Base-by-base conservation (phyloP, 2,329 filamentous ascomycete genomes). In the Capronia coronata region DNA sequence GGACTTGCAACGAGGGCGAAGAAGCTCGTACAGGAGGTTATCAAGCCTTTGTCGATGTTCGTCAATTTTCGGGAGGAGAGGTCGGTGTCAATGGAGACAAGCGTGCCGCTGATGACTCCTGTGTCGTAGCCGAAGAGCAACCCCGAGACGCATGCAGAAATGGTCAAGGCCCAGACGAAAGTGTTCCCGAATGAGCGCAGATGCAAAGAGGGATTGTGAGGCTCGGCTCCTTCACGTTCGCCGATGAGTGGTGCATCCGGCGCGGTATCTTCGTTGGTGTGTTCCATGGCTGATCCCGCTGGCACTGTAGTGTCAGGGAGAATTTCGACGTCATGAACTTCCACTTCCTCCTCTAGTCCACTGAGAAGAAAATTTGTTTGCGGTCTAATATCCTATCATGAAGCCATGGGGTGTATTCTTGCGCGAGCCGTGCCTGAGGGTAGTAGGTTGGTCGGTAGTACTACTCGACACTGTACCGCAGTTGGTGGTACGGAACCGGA, bases 41-140 rank as follows among this genome's bases (percentile, higher is more conserved):
- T 77, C 2, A 80, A 64, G 49, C 72, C 74, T 59, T 82, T 79
- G 61, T 82, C 77, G 13, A 78, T 64, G 1, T 75, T 80, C 5
- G 73, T 73, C 37, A 77, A 62, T 8, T 64, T 49, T 5, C 72
- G 73, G 34, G 68, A 62, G 5, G 76, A 78, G 21, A 80, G 71
- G 56, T 78, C 75, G 1, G 73, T 67, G 40, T 68, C 68, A 51
- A 82, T 73, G 2, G 74, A 76, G 21, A 82, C 71, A 48, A 82
- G 70, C 1, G 77, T 80, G 1, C 77, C 78, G 29, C 76, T 79
- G 48, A 82, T 80, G 13, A 82, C 77, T 29, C 78, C 79, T 29
- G 79, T 82, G 59, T 82, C 79, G 61, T 80, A 82, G 48, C 79
- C 79, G 65, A 82, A 82, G 13, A 82, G 64, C 11, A 82, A 64